A percentile compares a stretch with the other conserved stretches of the same genome.
phyloP scores from a whole-genome alignment of 2,329 filamentous ascomycete species.

The Ophiosphaerella narmari region DNA sequence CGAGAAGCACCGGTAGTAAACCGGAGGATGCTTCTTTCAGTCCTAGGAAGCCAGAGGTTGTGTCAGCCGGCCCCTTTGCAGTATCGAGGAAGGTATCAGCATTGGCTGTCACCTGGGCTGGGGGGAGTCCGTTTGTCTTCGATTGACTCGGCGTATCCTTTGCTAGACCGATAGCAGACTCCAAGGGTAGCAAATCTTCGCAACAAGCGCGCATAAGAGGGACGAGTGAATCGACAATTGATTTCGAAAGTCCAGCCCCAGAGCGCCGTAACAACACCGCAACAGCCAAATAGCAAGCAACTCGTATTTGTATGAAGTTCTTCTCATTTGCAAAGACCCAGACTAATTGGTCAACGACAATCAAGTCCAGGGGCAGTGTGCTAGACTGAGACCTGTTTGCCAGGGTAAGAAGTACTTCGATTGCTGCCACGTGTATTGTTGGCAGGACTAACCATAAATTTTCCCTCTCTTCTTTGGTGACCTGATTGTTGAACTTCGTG shows the following conservation, averaged over 20 bases:
- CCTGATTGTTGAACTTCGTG: slow-evolving; percentile 70
- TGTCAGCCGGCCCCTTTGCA: slow-evolving; percentile 36
- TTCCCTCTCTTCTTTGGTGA: slow-evolving; percentile 79
- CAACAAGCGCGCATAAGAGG: slow-evolving; percentile 71
- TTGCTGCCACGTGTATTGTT: slow-evolving; percentile 71
- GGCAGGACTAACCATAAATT: slow-evolving; percentile 76
- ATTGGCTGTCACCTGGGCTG: slow-evolving; percentile 57
- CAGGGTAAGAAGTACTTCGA: slow-evolving; percentile 65
- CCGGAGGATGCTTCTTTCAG: slow-evolving; percentile 62
- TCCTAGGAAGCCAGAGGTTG: slow-evolving; percentile 44
- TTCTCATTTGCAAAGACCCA: slow-evolving; percentile 68
- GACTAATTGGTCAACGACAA: slow-evolving; percentile 70
- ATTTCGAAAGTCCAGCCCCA: slow-evolving; percentile 70
- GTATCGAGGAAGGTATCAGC: slow-evolving; percentile 72
- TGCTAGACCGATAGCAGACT: slow-evolving; percentile 43
- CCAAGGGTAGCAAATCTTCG: slow-evolving; percentile 67
- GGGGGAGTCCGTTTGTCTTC: slow-evolving; percentile 46
- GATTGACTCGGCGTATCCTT: slow-evolving; percentile 45
- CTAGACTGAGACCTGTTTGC: slow-evolving; percentile 62
- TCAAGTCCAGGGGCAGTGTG: slow-evolving; percentile 64
- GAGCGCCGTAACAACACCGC: slow-evolving; percentile 62
- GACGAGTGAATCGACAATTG: slow-evolving; percentile 66
- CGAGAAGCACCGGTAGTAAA: slow-evolving; percentile 68
- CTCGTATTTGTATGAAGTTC: slow-evolving; percentile 59
- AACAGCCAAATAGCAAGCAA: slow-evolving; percentile 64